A percentile compares a stretch with the other conserved stretches of the same genome.
Evolutionary conservation across 352 stramenopile genomes (phyloP).

Genomic region (Phytopythium kandeliae): DNA sequence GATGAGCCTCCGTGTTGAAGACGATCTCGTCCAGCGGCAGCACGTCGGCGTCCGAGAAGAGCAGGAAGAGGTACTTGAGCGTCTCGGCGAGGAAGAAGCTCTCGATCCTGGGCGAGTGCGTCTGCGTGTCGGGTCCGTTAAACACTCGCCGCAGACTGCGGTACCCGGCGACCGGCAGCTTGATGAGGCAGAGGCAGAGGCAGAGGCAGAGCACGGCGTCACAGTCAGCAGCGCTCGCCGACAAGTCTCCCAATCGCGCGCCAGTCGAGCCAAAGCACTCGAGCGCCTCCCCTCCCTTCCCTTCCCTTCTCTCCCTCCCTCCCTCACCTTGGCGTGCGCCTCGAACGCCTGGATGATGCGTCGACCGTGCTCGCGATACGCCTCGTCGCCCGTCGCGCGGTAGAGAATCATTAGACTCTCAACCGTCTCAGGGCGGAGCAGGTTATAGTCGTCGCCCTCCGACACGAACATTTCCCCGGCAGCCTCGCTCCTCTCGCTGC

Average conservation of each 20-base stretch:
- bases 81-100: slow-evolving; percentile 92
- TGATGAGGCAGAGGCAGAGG: no score
- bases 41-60: slow-evolving; percentile 74
- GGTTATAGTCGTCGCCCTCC: slow-evolving; percentile 44
- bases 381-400: slow-evolving; percentile 73
- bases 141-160: slow-evolving; percentile 54
- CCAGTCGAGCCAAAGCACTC: not conserved
- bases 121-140: slow-evolving; percentile 10
- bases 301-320: no score
- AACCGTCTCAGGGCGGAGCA: slow-evolving; percentile 82
- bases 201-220: no score
- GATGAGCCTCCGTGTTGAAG: slow-evolving; percentile 85
- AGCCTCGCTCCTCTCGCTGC: slow-evolving; percentile 2
- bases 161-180: slow-evolving; percentile 59
- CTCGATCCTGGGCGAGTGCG: slow-evolving; percentile 54
- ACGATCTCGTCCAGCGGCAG: slow-evolving; percentile 70
- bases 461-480: slow-evolving; percentile 14
- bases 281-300: no score
- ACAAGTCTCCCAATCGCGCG: no score
- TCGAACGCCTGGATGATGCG: slow-evolving; percentile 79
- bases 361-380: slow-evolving; percentile 75
- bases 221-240: no score
- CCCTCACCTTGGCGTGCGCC: slow-evolving; percentile 46
- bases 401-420: slow-evolving; percentile 89
- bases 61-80: slow-evolving; percentile 90